Base-by-base conservation (phyloP, 495 filamentous ascomycete species). In the Daldinia vernicosa region DNA sequence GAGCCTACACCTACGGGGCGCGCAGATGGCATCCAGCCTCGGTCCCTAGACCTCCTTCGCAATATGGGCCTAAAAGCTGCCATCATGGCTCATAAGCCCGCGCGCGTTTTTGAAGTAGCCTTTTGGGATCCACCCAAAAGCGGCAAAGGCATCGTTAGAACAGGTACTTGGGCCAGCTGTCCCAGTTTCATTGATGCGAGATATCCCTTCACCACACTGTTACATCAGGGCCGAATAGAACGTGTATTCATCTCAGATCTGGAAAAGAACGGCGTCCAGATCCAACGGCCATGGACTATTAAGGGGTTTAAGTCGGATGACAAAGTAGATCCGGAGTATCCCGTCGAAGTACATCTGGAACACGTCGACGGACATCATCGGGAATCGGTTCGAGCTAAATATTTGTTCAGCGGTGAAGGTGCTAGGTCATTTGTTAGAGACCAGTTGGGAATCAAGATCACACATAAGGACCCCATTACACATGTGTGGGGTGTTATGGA, bases 11-110 rank as follows among this genome's bases (percentile, higher is more conserved):
- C 87, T 14, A 92, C 91, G 1, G 91, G 91, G 11, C 89, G 90
- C 32, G 91, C 91, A 30, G 92, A 94, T 80, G 92, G 92, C 37
- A 87, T 94, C 60, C 92, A 94, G 76, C 91, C 91, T 62, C 91
- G 91, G 60, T 92, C 92, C 0, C 86, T 93, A 57, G 92, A 93
- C 74, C 88, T 92, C 8, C 82, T 94, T 66, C 85, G 85, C 62
- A 92, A 93, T 71, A 88, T 93, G 84, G 84, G 90, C 3, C 72
- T 93, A 64, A 89, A 88, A 65, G 89, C 79, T 81, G 92, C 80
- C 86, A 93, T 84, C 85, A 97, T 87, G 93, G 91, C 79, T 80
- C 89, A 81, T 84, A 86, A 90, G 61, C 90, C 87, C 8, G 90
- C 88, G 24, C 87, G 87, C 32, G 87, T 93, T 17, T 92, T 90